Percentiles rank a stretch among this genome's conserved stretches.
Evolutionary conservation across 441 rosid genomes (phyloP).

Genomic region (Gossypium schwendimanii): DNA sequence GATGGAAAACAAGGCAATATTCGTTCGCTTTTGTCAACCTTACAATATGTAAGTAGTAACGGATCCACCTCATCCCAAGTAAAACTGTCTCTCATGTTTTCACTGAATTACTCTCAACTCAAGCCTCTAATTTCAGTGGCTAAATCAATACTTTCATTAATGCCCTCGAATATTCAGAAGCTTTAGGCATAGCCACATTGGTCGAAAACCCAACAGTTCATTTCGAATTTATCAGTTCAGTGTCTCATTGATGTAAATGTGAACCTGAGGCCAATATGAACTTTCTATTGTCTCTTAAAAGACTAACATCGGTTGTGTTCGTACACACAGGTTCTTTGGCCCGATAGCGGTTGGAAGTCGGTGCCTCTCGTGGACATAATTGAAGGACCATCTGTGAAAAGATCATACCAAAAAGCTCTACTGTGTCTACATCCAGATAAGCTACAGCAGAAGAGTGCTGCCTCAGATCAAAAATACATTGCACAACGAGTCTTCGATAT

Average conservation of each 20-base stretch:
- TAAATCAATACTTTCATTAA: not conserved
- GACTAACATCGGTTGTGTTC: not conserved
- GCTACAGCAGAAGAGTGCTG: constrained; percentile 82
- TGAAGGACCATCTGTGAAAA: constrained; percentile 82
- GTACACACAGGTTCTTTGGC: constrained; percentile 68
- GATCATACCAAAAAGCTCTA: constrained; percentile 83
- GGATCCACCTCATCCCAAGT: not conserved
- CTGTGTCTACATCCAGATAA: constrained; percentile 93
- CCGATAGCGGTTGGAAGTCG: constrained; percentile 84
- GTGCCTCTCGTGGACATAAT: constrained; percentile 83
- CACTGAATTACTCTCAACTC: not conserved
- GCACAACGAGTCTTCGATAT: constrained; percentile 77
- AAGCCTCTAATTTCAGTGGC: not conserved
- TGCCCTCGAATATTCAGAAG: not conserved
- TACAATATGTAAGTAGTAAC: constrained; percentile 69
- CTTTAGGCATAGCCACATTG: not conserved
- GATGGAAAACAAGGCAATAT: constrained; percentile 83
- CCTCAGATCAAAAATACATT: constrained; percentile 59
- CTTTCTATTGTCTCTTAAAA: not conserved
- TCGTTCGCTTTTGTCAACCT: constrained; percentile 80
- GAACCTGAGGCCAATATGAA: not conserved
- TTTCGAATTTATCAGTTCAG: not conserved
- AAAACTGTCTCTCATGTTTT: not conserved
- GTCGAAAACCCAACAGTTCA: not conserved
- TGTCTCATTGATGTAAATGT: not conserved